phyloP scores from a whole-genome alignment of 805 yeast genomes.

The Monosporozyma aerobia region DNA sequence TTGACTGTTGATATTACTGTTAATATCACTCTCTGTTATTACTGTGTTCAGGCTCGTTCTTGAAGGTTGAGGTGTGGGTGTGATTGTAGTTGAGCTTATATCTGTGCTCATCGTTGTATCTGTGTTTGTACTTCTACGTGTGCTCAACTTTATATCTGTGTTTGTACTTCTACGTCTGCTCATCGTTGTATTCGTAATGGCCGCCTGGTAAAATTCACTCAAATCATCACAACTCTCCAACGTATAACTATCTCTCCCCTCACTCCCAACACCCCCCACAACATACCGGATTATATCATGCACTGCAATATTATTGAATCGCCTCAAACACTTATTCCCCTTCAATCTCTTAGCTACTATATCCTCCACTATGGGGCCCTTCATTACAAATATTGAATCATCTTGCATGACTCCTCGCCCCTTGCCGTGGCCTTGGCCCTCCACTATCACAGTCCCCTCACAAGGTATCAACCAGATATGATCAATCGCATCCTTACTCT shows the following conservation, averaged over 20 bases:
- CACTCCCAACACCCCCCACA: constrained; percentile 24
- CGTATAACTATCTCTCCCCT: not conserved
- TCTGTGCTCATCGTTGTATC: not conserved
- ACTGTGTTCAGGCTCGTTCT: too few species aligned
- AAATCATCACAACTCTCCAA: not conserved
- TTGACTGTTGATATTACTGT: too few species aligned
- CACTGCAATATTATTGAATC: constrained; percentile 58
- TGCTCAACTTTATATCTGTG: too few species aligned
- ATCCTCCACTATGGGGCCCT: constrained; percentile 1
- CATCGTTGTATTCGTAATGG: not conserved
- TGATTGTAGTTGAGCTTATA: not conserved
- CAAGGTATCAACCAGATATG: constrained; percentile 2
- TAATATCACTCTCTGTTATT: too few species aligned
- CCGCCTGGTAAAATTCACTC: not conserved
- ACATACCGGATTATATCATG: constrained; percentile 69
- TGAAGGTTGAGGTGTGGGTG: not conserved
- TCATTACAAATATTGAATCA: not conserved
- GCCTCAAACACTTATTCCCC: constrained; percentile 22
- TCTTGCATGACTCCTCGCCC: too few species aligned
- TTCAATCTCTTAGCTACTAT: not conserved
- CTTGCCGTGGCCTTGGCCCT: too few species aligned
- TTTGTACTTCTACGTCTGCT: too few species aligned
- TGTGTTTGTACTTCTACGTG: not conserved
- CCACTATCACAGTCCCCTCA: not conserved
- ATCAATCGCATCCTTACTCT: not conserved